Conservation (phyloP, 1,284 basidiomycete genomes). For the Amylostereum chailletii region DNA sequence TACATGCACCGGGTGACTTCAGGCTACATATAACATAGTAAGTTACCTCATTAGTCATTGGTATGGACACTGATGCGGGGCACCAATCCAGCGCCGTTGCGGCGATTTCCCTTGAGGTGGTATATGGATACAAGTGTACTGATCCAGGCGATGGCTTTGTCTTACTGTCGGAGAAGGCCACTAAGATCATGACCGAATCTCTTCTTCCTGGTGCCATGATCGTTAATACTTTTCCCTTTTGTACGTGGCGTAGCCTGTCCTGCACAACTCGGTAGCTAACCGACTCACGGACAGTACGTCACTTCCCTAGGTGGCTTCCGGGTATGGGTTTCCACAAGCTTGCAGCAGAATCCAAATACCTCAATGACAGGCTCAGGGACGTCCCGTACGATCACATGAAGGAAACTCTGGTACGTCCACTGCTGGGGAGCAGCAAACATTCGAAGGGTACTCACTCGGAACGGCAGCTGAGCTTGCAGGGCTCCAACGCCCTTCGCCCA, state of each 20-base stretch:
- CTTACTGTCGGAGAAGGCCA: background rate
- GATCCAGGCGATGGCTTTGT: background rate
- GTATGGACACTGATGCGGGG: background rate
- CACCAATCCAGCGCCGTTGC: background rate
- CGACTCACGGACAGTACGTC: background rate
- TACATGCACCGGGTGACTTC: background rate
- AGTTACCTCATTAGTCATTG: background rate
- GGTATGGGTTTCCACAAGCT: conserved; percentile 1
- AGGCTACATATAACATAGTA: background rate
- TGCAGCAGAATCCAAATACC: background rate
- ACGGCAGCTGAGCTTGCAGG: background rate
- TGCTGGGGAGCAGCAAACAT: background rate
- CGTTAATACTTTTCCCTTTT: background rate
- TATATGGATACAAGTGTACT: background rate
- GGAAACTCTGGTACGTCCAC: background rate
- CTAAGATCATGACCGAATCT: background rate
- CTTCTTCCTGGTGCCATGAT: background rate
- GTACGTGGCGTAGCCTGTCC: background rate
- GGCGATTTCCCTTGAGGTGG: background rate
- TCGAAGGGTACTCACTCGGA: no score
- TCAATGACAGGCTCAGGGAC: background rate
- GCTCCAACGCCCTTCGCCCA: no score
- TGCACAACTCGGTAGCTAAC: background rate
- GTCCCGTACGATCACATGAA: conserved; percentile 3
- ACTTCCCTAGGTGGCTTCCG: background rate